Conservation (phyloP, 441 rosid species). For the Croton laevigatus region DNA sequence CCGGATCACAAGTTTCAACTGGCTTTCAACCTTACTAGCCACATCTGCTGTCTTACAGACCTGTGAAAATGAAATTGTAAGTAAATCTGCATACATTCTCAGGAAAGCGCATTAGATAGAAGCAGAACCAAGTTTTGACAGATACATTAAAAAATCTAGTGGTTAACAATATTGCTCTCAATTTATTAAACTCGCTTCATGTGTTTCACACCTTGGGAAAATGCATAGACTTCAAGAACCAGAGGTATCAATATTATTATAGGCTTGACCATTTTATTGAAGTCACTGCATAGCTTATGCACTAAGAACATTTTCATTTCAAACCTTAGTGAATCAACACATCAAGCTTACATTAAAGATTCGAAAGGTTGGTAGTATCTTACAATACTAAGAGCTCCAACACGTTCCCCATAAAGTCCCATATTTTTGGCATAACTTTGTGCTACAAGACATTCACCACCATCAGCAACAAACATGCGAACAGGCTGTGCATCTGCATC, state of each 20-base stretch:
- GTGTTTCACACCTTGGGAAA: background rate
- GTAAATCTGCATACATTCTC: background rate
- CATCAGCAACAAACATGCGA: slow-evolving; percentile 87
- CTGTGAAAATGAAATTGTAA: slow-evolving; percentile 27
- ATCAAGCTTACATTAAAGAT: background rate
- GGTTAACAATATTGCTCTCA: background rate
- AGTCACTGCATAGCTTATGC: background rate
- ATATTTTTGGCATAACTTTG: slow-evolving; percentile 94
- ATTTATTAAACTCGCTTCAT: background rate
- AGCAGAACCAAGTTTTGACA: background rate
- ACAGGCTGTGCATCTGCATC: slow-evolving; percentile 80
- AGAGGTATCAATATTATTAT: background rate
- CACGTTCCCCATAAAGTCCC: slow-evolving; percentile 97
- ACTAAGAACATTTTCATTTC: background rate
- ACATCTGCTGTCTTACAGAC: slow-evolving; percentile 85
- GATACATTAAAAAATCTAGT: background rate
- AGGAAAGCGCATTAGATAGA: background rate
- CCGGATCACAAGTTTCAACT: slow-evolving; percentile 73
- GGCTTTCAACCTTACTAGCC: slow-evolving; percentile 80
- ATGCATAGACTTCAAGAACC: background rate
- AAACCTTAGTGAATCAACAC: background rate
- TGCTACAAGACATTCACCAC: slow-evolving; percentile 84
- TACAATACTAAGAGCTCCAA: slow-evolving; percentile 95
- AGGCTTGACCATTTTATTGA: background rate
- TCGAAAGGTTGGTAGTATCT: slow-evolving; percentile 28